phyloP scores from a whole-genome alignment of 176 grass and related monocot genomes.

The Pontederia paniculata region DNA sequence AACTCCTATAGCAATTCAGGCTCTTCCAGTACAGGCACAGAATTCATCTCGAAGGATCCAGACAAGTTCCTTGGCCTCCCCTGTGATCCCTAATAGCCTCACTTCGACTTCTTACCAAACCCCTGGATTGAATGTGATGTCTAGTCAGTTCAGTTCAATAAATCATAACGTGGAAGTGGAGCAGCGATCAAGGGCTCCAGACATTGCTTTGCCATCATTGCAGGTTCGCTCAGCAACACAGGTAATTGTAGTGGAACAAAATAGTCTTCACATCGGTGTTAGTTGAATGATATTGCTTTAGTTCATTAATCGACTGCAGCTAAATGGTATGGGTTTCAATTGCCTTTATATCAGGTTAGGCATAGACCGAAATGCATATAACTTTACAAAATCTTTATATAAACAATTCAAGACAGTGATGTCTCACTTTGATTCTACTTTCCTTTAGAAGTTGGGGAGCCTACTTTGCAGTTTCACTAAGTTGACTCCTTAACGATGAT shows the following conservation, averaged over 20 bases:
- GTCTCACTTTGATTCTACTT: too few relatives aligned
- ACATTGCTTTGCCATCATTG: conserved; percentile 10
- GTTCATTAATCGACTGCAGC: neutral
- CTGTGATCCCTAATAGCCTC: conserved; percentile 14
- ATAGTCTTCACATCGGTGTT: neutral
- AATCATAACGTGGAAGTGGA: conserved; percentile 29
- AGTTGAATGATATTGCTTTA: neutral
- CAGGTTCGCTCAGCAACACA: conserved; percentile 21
- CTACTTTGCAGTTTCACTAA: too few relatives aligned
- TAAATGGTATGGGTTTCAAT: too few relatives aligned
- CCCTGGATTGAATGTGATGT: conserved; percentile 11
- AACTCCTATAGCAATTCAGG: conserved; percentile 45
- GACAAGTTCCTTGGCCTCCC: conserved; percentile 26
- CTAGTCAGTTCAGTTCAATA: conserved; percentile 17
- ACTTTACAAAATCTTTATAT: too few relatives aligned
- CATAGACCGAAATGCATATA: too few relatives aligned
- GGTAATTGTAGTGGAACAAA: conserved; percentile 32
- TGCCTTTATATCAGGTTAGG: too few relatives aligned
- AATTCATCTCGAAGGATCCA: conserved; percentile 41
- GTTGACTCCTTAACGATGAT: too few relatives aligned
- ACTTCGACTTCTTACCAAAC: conserved; percentile 17
- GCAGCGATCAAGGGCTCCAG: conserved; percentile 26
- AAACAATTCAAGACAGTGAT: too few relatives aligned
- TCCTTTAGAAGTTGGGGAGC: too few relatives aligned
- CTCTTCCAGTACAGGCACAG: conserved; percentile 35